phyloP scores from a whole-genome alignment of 352 stramenopile genomes.

The Pythium dissotocum region DNA sequence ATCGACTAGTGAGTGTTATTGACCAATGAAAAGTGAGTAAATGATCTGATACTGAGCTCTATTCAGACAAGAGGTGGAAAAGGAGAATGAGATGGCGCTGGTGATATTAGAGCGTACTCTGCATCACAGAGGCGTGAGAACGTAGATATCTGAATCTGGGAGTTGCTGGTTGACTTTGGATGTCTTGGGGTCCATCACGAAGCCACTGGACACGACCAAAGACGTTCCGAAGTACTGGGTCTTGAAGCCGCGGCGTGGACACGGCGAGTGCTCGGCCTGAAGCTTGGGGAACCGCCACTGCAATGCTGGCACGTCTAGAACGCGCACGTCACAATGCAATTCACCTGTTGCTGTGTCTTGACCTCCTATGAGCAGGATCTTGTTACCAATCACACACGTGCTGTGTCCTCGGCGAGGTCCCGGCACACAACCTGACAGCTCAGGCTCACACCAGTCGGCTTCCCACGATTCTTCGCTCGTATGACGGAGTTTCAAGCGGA shows the following conservation, averaged over 20 bases:
- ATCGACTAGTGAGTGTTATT: too few relatives aligned
- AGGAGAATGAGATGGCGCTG: too few relatives aligned
- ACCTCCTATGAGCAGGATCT: slow-evolving; percentile 65
- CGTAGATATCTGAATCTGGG: slow-evolving; percentile 59
- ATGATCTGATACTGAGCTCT: too few relatives aligned
- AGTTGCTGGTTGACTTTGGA: slow-evolving; percentile 57
- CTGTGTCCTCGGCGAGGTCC: slow-evolving; percentile 57
- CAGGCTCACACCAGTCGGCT: slow-evolving; percentile 43
- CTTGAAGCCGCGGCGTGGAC: slow-evolving; percentile 74
- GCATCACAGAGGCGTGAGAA: slow-evolving; percentile 28
- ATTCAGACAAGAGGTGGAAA: too few relatives aligned
- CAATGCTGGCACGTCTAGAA: slow-evolving; percentile 38
- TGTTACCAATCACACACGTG: slow-evolving; percentile 52
- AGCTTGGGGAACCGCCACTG: slow-evolving; percentile 41
- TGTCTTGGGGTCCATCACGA: slow-evolving; percentile 42
- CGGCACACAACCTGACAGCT: slow-evolving; percentile 40
- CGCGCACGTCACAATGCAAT: slow-evolving; percentile 50
- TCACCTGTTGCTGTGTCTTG: slow-evolving; percentile 50
- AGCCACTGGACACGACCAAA: slow-evolving; percentile 73
- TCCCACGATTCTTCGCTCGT: slow-evolving; percentile 6
- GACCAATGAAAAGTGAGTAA: too few relatives aligned
- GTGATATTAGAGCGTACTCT: background rate
- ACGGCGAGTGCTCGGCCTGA: slow-evolving; percentile 35
- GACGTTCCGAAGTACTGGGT: slow-evolving; percentile 78
- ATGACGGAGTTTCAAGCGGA: slow-evolving; percentile 31